Conservation (phyloP, 768 basidiomycete genomes). For the Suillus subaureus region DNA sequence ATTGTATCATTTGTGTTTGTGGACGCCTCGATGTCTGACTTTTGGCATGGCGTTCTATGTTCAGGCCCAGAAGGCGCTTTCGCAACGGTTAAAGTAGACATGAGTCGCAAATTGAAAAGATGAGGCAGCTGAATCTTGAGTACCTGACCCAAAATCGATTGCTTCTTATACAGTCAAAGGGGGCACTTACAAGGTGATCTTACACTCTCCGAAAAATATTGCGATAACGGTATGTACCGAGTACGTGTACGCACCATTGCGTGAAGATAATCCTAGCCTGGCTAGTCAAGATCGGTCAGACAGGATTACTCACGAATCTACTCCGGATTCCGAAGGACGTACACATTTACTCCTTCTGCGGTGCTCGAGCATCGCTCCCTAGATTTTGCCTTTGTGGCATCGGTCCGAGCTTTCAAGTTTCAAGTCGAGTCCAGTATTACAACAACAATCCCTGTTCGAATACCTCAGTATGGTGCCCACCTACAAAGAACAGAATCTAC, state of each 20-base stretch:
- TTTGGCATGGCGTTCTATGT: background rate
- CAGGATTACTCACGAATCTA: background rate
- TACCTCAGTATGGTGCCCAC: background rate
- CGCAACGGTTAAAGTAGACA: background rate
- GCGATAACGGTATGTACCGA: no score
- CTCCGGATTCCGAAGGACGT: background rate
- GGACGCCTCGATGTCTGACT: background rate
- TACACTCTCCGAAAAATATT: background rate
- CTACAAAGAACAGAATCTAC: background rate
- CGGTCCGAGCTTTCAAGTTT: background rate
- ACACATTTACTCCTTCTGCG: background rate
- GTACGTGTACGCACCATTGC: background rate
- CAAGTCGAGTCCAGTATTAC: background rate
- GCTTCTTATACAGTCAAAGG: slow-evolving; percentile 6
- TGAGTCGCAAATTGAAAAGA: background rate
- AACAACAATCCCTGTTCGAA: background rate
- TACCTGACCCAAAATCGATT: background rate
- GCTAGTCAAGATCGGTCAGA: background rate
- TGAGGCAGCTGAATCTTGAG: background rate
- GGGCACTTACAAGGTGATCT: background rate
- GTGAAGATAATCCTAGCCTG: background rate
- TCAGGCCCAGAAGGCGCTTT: background rate
- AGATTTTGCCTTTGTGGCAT: no score
- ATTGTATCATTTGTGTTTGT: background rate
- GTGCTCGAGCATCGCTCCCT: background rate